Evolutionary conservation across 2,329 filamentous ascomycete species (phyloP).

Genomic region (Fusarium sarcochroum): DNA sequence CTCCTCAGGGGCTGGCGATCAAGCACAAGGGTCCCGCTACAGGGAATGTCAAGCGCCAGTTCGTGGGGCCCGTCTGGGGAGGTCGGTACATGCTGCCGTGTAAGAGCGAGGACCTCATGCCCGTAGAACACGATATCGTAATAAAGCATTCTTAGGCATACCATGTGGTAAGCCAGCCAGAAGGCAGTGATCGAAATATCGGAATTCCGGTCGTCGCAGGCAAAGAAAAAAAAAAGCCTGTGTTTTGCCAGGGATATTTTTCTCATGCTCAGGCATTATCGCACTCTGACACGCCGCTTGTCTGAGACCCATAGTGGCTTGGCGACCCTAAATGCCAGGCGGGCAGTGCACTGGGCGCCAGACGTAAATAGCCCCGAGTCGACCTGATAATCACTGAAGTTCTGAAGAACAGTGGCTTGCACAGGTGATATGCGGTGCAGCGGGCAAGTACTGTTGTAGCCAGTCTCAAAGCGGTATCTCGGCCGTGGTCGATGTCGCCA

Average conservation of each 20-base stretch:
- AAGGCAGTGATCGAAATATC: conserved; percentile 10
- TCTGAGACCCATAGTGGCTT: conserved; percentile 41
- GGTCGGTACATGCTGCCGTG: conserved; percentile 14
- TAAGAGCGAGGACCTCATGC: conserved; percentile 22
- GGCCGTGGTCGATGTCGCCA: conserved; percentile 6
- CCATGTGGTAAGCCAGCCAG: neutral
- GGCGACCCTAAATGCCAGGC: conserved; percentile 15
- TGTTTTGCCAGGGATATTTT: conserved; percentile 1
- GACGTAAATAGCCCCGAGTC: conserved; percentile 34
- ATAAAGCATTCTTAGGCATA: neutral
- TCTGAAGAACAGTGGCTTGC: conserved; percentile 32
- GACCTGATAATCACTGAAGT: conserved; percentile 23
- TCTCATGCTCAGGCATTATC: conserved; percentile 27
- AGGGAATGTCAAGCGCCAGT: conserved; percentile 20
- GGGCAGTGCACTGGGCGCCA: conserved; percentile 32
- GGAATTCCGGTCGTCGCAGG: conserved; percentile 2
- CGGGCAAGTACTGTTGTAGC: neutral
- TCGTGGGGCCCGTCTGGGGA: conserved; percentile 10
- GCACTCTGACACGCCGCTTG: conserved; percentile 21
- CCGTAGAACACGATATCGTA: conserved; percentile 11
- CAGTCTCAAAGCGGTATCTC: conserved; percentile 4
- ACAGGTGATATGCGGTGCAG: conserved; percentile 37
- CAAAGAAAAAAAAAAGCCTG: neutral
- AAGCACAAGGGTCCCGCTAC: conserved; percentile 34
- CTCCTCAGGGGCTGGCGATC: conserved; percentile 35